These are phyloP conservation scores for Graphium sp. DNA, from an alignment of 2,329 filamentous ascomycete genomes.

Conservation along the genomic window DNA sequence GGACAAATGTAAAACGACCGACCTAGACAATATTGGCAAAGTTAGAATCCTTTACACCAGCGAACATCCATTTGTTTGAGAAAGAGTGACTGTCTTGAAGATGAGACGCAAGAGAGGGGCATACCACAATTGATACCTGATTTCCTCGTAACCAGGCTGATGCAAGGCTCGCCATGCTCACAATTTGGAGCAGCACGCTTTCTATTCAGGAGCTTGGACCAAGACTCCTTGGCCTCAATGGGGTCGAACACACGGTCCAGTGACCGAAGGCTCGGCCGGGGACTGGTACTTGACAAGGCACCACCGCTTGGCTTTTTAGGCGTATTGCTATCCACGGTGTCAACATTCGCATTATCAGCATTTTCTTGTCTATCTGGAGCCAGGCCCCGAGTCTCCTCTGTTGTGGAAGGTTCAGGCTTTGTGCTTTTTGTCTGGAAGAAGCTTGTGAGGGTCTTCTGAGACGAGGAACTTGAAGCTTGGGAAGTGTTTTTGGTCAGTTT, in stretches of 20 bases:
- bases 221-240: conserved; percentile 60
- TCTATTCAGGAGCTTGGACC: conserved; percentile 70
- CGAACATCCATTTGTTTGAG: not conserved
- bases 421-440: conserved; percentile 59
- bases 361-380: too few relatives aligned
- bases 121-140: conserved; percentile 63
- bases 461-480: too few relatives aligned
- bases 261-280: too few relatives aligned
- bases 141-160: conserved; percentile 73
- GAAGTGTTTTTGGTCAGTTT: too few relatives aligned
- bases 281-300: too few relatives aligned
- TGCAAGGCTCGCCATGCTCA: conserved; percentile 79
- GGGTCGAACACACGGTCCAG: conserved; percentile 46
- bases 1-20: conserved; percentile 47
- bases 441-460: conserved; percentile 58
- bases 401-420: too few relatives aligned
- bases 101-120: conserved; percentile 1
- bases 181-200: conserved; percentile 62
- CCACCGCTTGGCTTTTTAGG: too few relatives aligned
- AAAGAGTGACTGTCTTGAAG: not conserved
- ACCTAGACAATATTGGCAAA: conserved; percentile 16
- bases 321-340: too few relatives aligned
- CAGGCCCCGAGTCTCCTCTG: too few relatives aligned
- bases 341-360: too few relatives aligned
- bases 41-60: conserved; percentile 7